These are phyloP conservation scores for Pestalotiopsis sp. DNA, from an alignment of 2,329 filamentous ascomycete genomes.

Conservation along the genomic window DNA sequence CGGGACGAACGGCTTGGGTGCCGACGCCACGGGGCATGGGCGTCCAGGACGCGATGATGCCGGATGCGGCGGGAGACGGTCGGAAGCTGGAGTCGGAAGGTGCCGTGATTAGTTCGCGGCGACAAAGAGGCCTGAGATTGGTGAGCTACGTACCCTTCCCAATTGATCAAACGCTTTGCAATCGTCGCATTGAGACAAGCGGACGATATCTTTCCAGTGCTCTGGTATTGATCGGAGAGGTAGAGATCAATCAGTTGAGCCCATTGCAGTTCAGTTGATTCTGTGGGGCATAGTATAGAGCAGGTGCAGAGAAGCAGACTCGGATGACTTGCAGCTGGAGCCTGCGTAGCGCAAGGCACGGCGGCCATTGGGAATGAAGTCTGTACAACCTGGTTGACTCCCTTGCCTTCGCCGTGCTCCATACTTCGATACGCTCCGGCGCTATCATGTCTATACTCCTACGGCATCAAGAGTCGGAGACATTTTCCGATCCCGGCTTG, in stretches of 20 bases:
- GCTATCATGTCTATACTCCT: background rate
- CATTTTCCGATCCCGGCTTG: background rate
- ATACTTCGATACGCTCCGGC: background rate
- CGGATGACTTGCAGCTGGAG: constrained; percentile 6
- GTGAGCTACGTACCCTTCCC: constrained; percentile 4
- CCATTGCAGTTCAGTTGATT: background rate
- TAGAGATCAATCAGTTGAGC: background rate
- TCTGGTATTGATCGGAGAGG: background rate
- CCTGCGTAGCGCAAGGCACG: background rate
- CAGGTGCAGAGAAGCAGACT: background rate
- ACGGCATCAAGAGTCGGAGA: background rate
- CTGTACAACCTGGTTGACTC: background rate
- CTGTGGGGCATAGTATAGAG: background rate
- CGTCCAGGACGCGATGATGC: background rate
- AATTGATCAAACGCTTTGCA: constrained; percentile 3
- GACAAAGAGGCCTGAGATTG: background rate
- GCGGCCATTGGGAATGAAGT: background rate
- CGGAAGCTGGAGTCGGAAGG: background rate
- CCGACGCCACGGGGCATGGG: constrained; percentile 31
- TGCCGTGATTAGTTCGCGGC: background rate
- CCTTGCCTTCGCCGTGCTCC: background rate
- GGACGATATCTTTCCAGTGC: constrained; percentile 5
- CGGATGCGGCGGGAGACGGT: background rate
- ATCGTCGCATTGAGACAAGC: constrained; percentile 3
- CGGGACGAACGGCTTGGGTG: constrained; percentile 17